Percentiles rank a stretch among this genome's conserved stretches.
These are phyloP conservation scores for Debaryomyces prosopidis DNA, from an alignment of 805 yeast species.

Conservation along the genomic window DNA sequence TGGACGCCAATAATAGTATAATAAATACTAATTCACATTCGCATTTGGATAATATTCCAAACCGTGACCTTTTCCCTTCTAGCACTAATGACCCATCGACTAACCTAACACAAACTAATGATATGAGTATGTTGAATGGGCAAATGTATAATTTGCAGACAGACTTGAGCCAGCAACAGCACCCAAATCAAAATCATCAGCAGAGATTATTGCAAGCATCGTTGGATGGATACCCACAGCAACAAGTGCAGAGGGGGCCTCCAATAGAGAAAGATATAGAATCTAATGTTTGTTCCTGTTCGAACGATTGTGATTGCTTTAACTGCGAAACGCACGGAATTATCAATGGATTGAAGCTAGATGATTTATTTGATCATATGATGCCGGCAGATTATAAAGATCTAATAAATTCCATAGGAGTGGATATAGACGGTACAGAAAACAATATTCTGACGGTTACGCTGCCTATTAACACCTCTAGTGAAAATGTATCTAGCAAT, in stretches of 20 bases:
- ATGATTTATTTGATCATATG: constrained; percentile 28
- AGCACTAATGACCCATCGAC: neutral
- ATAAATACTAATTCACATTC: neutral
- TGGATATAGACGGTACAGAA: neutral
- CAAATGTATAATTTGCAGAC: neutral
- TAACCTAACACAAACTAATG: neutral
- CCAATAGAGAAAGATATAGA: neutral
- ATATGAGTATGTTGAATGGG: neutral
- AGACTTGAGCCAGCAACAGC: neutral
- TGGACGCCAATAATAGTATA: neutral
- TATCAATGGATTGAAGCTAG: constrained; percentile 42
- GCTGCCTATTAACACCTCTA: no score
- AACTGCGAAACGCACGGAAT: constrained; percentile 48
- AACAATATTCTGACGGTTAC: neutral
- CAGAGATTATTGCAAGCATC: neutral
- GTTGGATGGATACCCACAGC: neutral
- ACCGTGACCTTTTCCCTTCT: neutral
- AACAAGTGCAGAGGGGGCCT: no score
- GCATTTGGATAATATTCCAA: neutral
- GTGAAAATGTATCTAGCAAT: no score
- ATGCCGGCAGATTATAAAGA: constrained; percentile 1
- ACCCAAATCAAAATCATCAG: neutral
- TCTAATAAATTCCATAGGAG: neutral
- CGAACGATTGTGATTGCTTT: constrained; percentile 33
- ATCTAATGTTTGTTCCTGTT: neutral